Evolutionary conservation across 2,329 filamentous ascomycete species (phyloP).

Genomic region (Fusarium fracticaudum): DNA sequence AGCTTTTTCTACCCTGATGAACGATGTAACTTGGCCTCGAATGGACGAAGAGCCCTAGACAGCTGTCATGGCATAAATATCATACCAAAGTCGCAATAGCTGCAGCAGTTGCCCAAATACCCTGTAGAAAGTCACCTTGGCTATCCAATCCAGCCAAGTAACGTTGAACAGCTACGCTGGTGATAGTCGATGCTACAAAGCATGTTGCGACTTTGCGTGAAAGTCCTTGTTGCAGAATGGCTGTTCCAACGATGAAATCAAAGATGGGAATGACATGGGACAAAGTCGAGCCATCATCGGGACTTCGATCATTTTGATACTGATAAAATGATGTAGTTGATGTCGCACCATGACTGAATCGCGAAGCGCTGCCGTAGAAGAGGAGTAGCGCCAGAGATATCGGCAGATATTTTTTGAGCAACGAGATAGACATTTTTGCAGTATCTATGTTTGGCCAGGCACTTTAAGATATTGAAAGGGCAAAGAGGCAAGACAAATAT

Average conservation of each 20-base stretch:
- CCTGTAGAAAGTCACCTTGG: conserved; percentile 5
- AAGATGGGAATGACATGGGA: conserved; percentile 12
- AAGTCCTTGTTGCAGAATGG: not conserved
- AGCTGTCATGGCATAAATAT: not conserved
- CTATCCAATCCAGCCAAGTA: not conserved
- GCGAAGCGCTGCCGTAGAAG: conserved; percentile 31
- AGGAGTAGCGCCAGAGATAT: conserved; percentile 15
- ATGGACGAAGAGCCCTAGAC: fast-evolving
- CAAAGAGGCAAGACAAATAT: no score
- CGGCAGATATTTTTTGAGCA: conserved; percentile 1
- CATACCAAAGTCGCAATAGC: not conserved
- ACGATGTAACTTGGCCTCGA: fast-evolving
- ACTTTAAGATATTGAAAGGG: fast-evolving
- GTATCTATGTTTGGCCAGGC: fast-evolving
- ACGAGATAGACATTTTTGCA: not conserved
- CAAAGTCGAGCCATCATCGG: conserved; percentile 10
- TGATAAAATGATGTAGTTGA: conserved; percentile 15
- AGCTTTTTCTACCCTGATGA: no score
- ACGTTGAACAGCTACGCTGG: conserved; percentile 5
- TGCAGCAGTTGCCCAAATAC: conserved; percentile 11
- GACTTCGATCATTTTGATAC: conserved; percentile 19
- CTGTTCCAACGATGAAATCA: conserved; percentile 6
- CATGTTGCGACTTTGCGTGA: conserved; percentile 14
- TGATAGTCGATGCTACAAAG: conserved; percentile 22
- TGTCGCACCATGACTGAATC: conserved; percentile 24